Conservation (phyloP, 345 rosid species). For the Eucalyptus polyanthemos region DNA sequence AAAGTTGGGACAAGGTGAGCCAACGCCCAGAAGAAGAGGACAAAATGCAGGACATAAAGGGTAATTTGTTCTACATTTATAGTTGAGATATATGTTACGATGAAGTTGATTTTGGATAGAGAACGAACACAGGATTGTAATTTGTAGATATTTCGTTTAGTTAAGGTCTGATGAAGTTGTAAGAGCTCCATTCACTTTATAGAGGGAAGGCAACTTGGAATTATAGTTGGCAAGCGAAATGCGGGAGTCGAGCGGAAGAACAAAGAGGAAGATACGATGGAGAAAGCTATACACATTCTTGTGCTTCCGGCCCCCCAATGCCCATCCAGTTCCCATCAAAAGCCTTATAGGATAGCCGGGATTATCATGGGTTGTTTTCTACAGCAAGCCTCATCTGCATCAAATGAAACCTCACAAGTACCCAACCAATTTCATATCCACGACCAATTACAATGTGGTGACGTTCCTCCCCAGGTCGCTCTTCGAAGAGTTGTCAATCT, state of each 20-base stretch:
- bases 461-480: constrained; percentile 56
- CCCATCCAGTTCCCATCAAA: background rate
- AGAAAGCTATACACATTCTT: constrained; percentile 33
- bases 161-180: background rate
- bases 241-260: background rate
- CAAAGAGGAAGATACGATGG: constrained; percentile 16
- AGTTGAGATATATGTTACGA: background rate
- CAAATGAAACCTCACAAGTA: constrained; percentile 27
- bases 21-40: background rate
- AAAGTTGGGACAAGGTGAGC: background rate
- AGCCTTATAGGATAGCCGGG: constrained; percentile 22
- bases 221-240: background rate
- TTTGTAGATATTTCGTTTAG: background rate
- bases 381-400: constrained; percentile 43
- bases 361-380: constrained; percentile 29
- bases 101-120: background rate
- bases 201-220: background rate
- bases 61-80: background rate
- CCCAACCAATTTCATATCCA: constrained; percentile 38
- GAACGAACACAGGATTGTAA: background rate
- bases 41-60: background rate
- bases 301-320: constrained; percentile 12
- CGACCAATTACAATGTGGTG: constrained; percentile 39
- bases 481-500: constrained; percentile 60
- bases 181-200: background rate